Evolutionary conservation across 306 rosid species (phyloP).

Genomic region (Trifolium repens): DNA sequence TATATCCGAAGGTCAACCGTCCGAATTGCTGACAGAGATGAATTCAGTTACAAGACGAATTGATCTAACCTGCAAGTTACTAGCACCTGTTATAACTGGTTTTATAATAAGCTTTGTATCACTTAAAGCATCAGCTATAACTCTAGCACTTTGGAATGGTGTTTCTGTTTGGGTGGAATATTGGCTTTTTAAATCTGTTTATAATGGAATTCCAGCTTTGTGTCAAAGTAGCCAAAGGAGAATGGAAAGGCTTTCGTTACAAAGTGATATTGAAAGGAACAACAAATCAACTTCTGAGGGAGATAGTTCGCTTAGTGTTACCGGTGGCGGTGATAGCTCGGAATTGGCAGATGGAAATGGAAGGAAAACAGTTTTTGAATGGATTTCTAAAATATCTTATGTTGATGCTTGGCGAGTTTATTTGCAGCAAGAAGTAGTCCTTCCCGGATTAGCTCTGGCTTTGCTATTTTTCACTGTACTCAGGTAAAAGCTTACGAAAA

Average conservation of each 20-base stretch:
- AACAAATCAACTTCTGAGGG: slow-evolving; percentile 38
- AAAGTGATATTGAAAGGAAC: slow-evolving; percentile 43
- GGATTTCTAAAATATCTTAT: slow-evolving; percentile 58
- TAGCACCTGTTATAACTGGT: slow-evolving; percentile 86
- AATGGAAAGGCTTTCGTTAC: slow-evolving; percentile 46
- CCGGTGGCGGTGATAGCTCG: slow-evolving; percentile 5
- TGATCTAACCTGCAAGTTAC: slow-evolving; percentile 80
- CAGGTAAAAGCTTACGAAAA: slow-evolving; percentile 54
- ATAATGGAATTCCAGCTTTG: slow-evolving; percentile 76
- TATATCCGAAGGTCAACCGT: slow-evolving; percentile 73
- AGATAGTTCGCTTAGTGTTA: slow-evolving; percentile 43
- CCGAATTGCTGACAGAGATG: slow-evolving; percentile 67
- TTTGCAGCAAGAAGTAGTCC: slow-evolving; percentile 69
- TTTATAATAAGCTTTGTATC: slow-evolving; percentile 85
- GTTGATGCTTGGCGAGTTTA: slow-evolving; percentile 77
- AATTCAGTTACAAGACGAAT: slow-evolving; percentile 78
- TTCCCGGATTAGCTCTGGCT: slow-evolving; percentile 87
- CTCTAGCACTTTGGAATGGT: slow-evolving; percentile 74
- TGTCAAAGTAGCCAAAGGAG: slow-evolving; percentile 61
- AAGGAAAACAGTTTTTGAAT: slow-evolving; percentile 29
- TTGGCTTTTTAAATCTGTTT: slow-evolving; percentile 82
- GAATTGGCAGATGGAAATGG: slow-evolving; percentile 38
- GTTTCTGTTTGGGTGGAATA: slow-evolving; percentile 80
- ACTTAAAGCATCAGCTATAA: slow-evolving; percentile 78
- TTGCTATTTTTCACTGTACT: slow-evolving; percentile 84